These are phyloP conservation scores for Venturia effusa DNA, from an alignment of 2,329 filamentous ascomycete genomes.

Conservation along the genomic window DNA sequence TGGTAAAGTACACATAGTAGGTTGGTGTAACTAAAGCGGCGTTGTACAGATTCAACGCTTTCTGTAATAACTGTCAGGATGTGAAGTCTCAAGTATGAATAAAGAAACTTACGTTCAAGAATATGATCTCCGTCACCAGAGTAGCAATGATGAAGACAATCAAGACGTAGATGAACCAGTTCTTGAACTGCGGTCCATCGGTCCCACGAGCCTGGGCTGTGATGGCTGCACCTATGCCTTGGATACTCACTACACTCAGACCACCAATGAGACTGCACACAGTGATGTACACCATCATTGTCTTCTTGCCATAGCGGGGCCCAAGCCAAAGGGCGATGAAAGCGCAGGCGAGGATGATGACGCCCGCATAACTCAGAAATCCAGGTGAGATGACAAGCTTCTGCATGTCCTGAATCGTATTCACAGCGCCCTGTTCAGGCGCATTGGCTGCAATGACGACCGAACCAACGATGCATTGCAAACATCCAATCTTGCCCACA, in stretches of 20 bases:
- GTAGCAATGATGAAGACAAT: constrained; percentile 86
- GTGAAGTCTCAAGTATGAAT: neutral
- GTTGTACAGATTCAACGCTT: constrained; percentile 96
- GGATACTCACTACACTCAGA: constrained; percentile 86
- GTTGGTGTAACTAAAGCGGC: constrained; percentile 94
- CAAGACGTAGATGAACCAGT: constrained; percentile 93
- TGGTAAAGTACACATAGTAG: constrained; percentile 98
- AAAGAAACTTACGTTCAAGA: constrained; percentile 66
- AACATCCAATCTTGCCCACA: constrained; percentile 91
- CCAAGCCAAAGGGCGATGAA: constrained; percentile 71
- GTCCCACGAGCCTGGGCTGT: constrained; percentile 73
- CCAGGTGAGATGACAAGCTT: constrained; percentile 74
- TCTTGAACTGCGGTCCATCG: constrained; percentile 66
- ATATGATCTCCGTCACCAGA: constrained; percentile 86
- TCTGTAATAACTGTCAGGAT: constrained; percentile 47
- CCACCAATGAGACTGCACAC: constrained; percentile 94
- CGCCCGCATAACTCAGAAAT: constrained; percentile 74
- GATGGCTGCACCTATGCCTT: constrained; percentile 84
- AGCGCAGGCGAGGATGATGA: constrained; percentile 63
- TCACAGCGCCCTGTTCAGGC: constrained; percentile 72
- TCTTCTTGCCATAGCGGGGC: constrained; percentile 86
- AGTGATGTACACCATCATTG: constrained; percentile 93
- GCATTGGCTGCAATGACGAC: constrained; percentile 93
- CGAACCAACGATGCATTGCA: constrained; percentile 86
- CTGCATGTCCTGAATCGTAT: constrained; percentile 87